A percentile compares a stretch with the other conserved stretches of the same genome.
phyloP scores from a whole-genome alignment of 768 basidiomycete species.

The Guyanaporus albipodus region DNA sequence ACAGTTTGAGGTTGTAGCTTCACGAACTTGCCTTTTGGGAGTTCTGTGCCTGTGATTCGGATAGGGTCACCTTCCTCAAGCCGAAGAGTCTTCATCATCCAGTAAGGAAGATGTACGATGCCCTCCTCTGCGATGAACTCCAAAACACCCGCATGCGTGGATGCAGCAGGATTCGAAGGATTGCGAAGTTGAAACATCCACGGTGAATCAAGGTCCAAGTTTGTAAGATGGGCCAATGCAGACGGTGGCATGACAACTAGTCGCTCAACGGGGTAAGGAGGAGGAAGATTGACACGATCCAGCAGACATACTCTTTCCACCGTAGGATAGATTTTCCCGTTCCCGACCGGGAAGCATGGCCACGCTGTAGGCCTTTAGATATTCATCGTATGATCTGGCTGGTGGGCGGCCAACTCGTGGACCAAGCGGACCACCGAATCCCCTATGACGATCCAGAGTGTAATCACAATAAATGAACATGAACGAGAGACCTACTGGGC shows the following conservation, averaged over 20 bases:
- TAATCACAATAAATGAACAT: constrained; percentile 8
- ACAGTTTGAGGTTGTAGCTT: constrained; percentile 95
- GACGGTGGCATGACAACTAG: constrained; percentile 98
- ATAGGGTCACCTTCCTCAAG: constrained; percentile 95
- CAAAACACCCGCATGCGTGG: constrained; percentile 94
- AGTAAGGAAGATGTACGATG: constrained; percentile 90
- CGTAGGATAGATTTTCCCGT: constrained; percentile 90
- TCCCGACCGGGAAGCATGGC: constrained; percentile 88
- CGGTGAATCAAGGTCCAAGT: constrained; percentile 83
- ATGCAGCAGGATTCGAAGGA: constrained; percentile 75
- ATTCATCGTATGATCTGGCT: constrained; percentile 82
- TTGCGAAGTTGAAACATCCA: constrained; percentile 98
- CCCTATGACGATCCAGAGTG: constrained; percentile 36
- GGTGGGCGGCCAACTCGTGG: constrained; percentile 46
- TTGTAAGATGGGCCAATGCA: constrained; percentile 81
- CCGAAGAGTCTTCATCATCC: constrained; percentile 99
- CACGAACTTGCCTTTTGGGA: constrained; percentile 91
- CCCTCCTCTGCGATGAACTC: constrained; percentile 99
- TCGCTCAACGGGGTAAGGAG: constrained; percentile 2
- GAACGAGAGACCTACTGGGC: constrained; percentile 45
- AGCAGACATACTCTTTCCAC: constrained; percentile 85
- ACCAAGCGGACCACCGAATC: constrained; percentile 49
- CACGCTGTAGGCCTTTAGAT: constrained; percentile 92
- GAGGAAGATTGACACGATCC: constrained; percentile 11
- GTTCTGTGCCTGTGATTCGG: constrained; percentile 81